A percentile compares a stretch with the other conserved stretches of the same genome.
Evolutionary conservation across 2,329 filamentous ascomycete species (phyloP).

Genomic region (Cladosporium halotolerans): DNA sequence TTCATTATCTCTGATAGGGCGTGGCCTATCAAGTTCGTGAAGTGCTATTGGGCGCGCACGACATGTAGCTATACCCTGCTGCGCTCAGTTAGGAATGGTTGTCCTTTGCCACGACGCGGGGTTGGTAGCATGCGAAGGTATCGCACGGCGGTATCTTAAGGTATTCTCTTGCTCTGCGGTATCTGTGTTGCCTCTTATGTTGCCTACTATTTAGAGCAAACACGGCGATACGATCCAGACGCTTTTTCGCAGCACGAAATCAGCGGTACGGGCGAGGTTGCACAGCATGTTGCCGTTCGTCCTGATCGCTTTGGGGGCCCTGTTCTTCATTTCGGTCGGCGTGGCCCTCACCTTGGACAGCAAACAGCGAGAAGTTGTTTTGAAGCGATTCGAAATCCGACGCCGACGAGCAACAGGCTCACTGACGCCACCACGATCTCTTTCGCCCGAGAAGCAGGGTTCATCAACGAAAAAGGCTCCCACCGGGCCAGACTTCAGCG

Average conservation of each 20-base stretch:
- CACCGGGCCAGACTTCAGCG: slow-evolving; percentile 31
- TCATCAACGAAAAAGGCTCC: slow-evolving; percentile 21
- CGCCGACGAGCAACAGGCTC: slow-evolving; percentile 42
- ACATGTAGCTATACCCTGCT: neutral
- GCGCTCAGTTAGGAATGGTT: neutral
- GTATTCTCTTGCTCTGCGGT: no score
- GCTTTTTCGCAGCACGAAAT: neutral
- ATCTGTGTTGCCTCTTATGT: no score
- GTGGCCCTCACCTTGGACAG: slow-evolving; percentile 27
- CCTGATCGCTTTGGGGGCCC: slow-evolving; percentile 20
- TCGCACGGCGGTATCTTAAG: no score
- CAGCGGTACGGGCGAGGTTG: neutral
- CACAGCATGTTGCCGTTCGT: neutral
- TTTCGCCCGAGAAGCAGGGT: slow-evolving; percentile 45
- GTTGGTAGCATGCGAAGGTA: neutral
- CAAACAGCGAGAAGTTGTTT: slow-evolving; percentile 35
- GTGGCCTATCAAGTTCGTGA: neutral
- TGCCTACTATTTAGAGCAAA: no score
- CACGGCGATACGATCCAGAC: no score
- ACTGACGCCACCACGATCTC: slow-evolving; percentile 47
- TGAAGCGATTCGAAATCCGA: slow-evolving; percentile 21
- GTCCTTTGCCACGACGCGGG: neutral
- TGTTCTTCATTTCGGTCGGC: slow-evolving; percentile 19
- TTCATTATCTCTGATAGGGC: neutral
- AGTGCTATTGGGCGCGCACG: neutral